A percentile compares a stretch with the other conserved stretches of the same genome.
These are phyloP conservation scores for Aegilops umbellulata DNA, from an alignment of 176 grass and related monocot genomes.

Conservation along the genomic window DNA sequence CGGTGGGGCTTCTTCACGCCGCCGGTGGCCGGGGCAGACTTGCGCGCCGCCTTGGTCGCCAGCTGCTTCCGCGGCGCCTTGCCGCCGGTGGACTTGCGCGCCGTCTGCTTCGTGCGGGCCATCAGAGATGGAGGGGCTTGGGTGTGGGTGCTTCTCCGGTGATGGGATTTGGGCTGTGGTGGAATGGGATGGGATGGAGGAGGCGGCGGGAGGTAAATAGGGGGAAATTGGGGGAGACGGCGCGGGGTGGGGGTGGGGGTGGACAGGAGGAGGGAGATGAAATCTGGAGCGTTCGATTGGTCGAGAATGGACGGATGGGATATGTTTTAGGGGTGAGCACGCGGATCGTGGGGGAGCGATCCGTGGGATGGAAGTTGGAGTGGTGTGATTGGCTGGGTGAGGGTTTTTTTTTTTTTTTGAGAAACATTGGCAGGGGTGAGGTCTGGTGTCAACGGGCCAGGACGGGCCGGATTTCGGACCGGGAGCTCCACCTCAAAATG, in stretches of 20 bases:
- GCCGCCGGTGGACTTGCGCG: conserved; percentile 63
- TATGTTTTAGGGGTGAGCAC: neutral
- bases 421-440: too few relatives aligned
- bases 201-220: neutral
- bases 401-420: too few relatives aligned
- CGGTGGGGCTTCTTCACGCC: conserved; percentile 78
- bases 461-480: too few relatives aligned
- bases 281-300: neutral
- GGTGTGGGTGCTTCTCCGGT: neutral
- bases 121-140: neutral
- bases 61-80: conserved; percentile 69
- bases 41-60: conserved; percentile 62
- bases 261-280: neutral
- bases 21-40: conserved; percentile 55
- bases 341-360: neutral
- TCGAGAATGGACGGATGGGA: neutral
- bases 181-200: too few relatives aligned
- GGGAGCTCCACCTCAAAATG: too few relatives aligned
- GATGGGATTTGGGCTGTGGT: neutral
- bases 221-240: neutral
- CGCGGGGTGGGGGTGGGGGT: too few relatives aligned
- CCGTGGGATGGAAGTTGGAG: neutral
- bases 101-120: conserved; percentile 75
- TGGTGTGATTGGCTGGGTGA: neutral
- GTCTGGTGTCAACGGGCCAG: too few relatives aligned